These are phyloP conservation scores for Caryopteris hybrid DNA, from an alignment of 305 asterid species.

Conservation along the genomic window DNA sequence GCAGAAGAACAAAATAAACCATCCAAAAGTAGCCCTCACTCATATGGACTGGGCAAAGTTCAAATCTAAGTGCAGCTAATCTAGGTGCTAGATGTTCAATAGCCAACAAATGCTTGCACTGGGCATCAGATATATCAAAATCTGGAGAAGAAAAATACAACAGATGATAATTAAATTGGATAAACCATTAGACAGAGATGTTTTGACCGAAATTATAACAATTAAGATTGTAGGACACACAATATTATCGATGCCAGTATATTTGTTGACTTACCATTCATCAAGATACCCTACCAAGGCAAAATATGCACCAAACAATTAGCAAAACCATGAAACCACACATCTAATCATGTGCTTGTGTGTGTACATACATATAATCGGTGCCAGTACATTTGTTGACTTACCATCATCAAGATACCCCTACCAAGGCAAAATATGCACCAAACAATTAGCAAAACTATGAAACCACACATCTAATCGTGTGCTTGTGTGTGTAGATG, in stretches of 20 bases:
- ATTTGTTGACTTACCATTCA: background rate
- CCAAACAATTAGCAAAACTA: background rate
- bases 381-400: background rate
- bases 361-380: background rate
- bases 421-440: background rate
- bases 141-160: conserved; percentile 38
- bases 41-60: conserved; percentile 93
- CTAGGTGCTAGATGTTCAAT: conserved; percentile 76
- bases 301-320: background rate
- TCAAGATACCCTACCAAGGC: background rate
- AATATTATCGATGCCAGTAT: background rate
- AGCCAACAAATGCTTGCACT: conserved; percentile 68
- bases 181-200: background rate
- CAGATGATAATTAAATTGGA: conserved; percentile 10
- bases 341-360: too few relatives aligned
- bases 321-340: background rate
- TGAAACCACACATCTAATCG: background rate
- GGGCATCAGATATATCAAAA: conserved; percentile 76
- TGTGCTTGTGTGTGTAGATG: too few relatives aligned
- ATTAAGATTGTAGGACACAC: background rate
- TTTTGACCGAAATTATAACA: background rate
- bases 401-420: background rate
- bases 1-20: conserved; percentile 93
- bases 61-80: conserved; percentile 92
- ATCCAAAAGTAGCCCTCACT: conserved; percentile 93